A percentile compares a stretch with the other conserved stretches of the same genome.
phyloP scores from a whole-genome alignment of 2,329 filamentous ascomycete species.

The Colletotrichum ledebouriae region DNA sequence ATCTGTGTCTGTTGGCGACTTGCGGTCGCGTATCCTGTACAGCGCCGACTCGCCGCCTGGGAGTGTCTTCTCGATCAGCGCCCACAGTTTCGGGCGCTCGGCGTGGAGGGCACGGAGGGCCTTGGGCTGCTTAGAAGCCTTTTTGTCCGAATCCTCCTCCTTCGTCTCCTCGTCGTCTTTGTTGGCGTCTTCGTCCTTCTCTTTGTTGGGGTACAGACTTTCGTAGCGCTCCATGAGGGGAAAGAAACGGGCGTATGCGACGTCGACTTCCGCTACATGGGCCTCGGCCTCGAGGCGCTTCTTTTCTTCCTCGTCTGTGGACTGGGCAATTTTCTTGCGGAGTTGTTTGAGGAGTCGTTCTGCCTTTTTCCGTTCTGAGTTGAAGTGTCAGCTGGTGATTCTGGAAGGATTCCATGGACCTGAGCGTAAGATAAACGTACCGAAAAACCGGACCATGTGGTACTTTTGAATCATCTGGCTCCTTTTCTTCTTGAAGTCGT shows the following conservation, averaged over 20 bases:
- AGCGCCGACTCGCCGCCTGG: constrained; percentile 66
- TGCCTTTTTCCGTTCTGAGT: constrained; percentile 78
- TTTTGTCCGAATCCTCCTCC: constrained; percentile 50
- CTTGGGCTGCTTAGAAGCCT: constrained; percentile 56
- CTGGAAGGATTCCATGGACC: no score
- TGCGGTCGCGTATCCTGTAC: constrained; percentile 68
- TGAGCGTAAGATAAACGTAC: constrained; percentile 57
- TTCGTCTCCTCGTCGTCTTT: constrained; percentile 53
- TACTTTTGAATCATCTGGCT: constrained; percentile 82
- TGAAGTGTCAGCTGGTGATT: background rate
- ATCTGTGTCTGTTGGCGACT: constrained; percentile 47
- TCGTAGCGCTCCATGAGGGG: constrained; percentile 80
- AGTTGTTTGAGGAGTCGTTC: constrained; percentile 75
- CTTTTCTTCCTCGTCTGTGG: constrained; percentile 64
- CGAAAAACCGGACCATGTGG: constrained; percentile 88
- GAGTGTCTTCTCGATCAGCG: constrained; percentile 74
- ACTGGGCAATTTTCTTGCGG: constrained; percentile 67
- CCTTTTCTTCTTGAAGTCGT: constrained; percentile 71
- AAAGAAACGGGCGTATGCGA: constrained; percentile 80
- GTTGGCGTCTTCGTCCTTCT: constrained; percentile 50
- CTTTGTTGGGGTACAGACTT: constrained; percentile 65
- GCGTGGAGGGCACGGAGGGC: constrained; percentile 56
- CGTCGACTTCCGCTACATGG: constrained; percentile 79
- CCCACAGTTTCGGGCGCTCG: constrained; percentile 75
- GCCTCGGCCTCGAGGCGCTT: constrained; percentile 67